These are phyloP conservation scores for Ustilago tritici DNA, from an alignment of 1,284 basidiomycete species.

Conservation along the genomic window DNA sequence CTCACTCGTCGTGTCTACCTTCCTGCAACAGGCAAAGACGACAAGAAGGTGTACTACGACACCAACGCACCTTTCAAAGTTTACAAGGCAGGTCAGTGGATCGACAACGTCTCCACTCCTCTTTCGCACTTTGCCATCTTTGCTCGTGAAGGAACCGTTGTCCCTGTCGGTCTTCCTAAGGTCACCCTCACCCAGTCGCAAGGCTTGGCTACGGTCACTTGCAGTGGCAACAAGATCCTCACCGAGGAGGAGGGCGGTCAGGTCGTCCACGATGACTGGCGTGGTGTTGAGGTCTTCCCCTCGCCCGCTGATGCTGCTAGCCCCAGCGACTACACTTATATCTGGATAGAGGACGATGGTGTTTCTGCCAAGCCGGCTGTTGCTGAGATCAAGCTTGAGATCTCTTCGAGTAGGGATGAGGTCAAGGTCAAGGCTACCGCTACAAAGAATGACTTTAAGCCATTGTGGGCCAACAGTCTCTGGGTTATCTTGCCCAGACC, in stretches of 20 bases:
- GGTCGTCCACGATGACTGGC: slow-evolving; percentile 71
- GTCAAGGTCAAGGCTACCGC: slow-evolving; percentile 66
- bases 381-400: slow-evolving; percentile 66
- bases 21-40: slow-evolving; percentile 65
- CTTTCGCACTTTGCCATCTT: slow-evolving; percentile 71
- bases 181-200: slow-evolving; percentile 68
- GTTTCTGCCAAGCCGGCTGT: slow-evolving; percentile 68
- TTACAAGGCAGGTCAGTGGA: slow-evolving; percentile 36
- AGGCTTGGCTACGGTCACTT: slow-evolving; percentile 67
- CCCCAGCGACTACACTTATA: slow-evolving; percentile 56
- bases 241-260: slow-evolving; percentile 70
- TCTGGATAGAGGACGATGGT: slow-evolving; percentile 72
- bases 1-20: slow-evolving; percentile 70
- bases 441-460: slow-evolving; percentile 65
- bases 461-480: slow-evolving; percentile 69
- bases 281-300: slow-evolving; percentile 71
- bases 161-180: slow-evolving; percentile 71
- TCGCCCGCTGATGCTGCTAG: slow-evolving; percentile 37
- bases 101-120: slow-evolving; percentile 69
- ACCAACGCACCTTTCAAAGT: slow-evolving; percentile 35
- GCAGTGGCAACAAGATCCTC: slow-evolving; percentile 69
- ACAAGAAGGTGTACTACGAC: slow-evolving; percentile 45
- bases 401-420: slow-evolving; percentile 55
- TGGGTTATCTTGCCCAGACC: slow-evolving; percentile 69
- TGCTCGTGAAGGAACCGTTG: slow-evolving; percentile 70